Evolutionary conservation across 352 stramenopile genomes (phyloP).

Genomic region (Globisporangium nunn): DNA sequence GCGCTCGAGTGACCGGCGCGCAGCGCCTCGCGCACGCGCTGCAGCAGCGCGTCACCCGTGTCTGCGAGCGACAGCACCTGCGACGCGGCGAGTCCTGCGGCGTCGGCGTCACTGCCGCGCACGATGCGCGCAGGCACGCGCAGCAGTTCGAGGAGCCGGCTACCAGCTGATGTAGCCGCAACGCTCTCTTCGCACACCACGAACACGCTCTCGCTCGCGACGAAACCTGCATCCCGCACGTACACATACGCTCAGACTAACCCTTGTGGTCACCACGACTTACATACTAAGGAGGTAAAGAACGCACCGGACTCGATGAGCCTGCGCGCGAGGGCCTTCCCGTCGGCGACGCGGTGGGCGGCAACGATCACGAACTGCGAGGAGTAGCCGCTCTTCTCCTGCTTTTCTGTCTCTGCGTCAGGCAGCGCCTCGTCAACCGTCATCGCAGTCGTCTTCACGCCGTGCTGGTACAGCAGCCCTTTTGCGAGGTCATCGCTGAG

Average conservation of each 20-base stretch:
- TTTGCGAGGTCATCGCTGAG: conserved; percentile 3
- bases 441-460: conserved; percentile 20
- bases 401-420: not conserved
- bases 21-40: conserved; percentile 41
- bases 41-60: conserved; percentile 41
- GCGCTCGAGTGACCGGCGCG: conserved; percentile 17
- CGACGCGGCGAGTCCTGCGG: not conserved
- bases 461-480: conserved; percentile 27
- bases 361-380: conserved; percentile 22
- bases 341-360: conserved; percentile 12
- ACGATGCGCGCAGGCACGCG: no score
- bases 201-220: conserved; percentile 12
- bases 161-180: not conserved
- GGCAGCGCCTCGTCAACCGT: not conserved
- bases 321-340: conserved; percentile 3
- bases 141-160: not conserved
- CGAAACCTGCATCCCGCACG: conserved; percentile 11
- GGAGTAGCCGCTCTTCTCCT: not conserved
- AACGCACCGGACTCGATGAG: conserved; percentile 21
- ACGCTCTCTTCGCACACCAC: conserved; percentile 41
- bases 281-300: no score
- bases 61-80: conserved; percentile 39
- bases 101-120: not conserved
- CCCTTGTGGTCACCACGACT: no score
- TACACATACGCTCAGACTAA: not conserved